Evolutionary conservation across 2,329 filamentous ascomycete genomes (phyloP).

Genomic region (Neoascochyta sp.): DNA sequence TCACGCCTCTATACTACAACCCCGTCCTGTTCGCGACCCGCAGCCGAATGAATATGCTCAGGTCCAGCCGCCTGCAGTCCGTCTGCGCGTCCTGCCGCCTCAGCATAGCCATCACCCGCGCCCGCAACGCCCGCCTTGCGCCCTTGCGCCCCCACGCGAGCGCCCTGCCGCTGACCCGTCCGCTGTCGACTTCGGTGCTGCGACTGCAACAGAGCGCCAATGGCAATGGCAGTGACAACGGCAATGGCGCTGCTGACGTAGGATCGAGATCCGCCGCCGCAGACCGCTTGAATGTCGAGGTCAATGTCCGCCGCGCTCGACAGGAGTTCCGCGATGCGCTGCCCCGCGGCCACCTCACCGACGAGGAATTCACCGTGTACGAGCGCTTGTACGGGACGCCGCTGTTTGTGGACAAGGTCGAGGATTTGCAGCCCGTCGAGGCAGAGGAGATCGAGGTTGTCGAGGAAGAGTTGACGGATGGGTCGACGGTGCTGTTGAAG

Average conservation of each 20-base stretch:
- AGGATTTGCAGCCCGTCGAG: slow-evolving; percentile 41
- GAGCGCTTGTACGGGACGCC: slow-evolving; percentile 78
- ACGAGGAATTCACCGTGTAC: slow-evolving; percentile 71
- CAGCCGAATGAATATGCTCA: too few species aligned
- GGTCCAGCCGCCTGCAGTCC: slow-evolving; percentile 25
- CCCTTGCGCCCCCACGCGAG: too few species aligned
- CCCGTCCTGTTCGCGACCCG: too few species aligned
- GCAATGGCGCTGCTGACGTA: too few species aligned
- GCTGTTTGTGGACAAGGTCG: slow-evolving; percentile 59
- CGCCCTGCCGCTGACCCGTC: too few species aligned
- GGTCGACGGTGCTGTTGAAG: slow-evolving; percentile 47
- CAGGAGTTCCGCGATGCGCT: slow-evolving; percentile 73
- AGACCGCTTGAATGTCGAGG: slow-evolving; percentile 49
- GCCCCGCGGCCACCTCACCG: slow-evolving; percentile 65
- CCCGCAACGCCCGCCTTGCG: slow-evolving; percentile 25
- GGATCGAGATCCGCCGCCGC: too few species aligned
- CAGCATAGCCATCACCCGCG: slow-evolving; percentile 22
- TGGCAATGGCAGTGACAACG: slow-evolving; percentile 2
- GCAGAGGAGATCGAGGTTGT: slow-evolving; percentile 47
- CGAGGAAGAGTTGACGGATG: slow-evolving; percentile 28
- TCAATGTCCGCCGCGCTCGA: slow-evolving; percentile 65
- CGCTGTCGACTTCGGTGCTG: slow-evolving; percentile 17
- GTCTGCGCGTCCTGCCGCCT: slow-evolving; percentile 35
- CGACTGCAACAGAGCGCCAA: slow-evolving; percentile 9
- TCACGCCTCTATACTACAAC: too few species aligned